Base-by-base conservation (phyloP, 1,284 basidiomycete genomes). In the Clitocybe nebularis region DNA sequence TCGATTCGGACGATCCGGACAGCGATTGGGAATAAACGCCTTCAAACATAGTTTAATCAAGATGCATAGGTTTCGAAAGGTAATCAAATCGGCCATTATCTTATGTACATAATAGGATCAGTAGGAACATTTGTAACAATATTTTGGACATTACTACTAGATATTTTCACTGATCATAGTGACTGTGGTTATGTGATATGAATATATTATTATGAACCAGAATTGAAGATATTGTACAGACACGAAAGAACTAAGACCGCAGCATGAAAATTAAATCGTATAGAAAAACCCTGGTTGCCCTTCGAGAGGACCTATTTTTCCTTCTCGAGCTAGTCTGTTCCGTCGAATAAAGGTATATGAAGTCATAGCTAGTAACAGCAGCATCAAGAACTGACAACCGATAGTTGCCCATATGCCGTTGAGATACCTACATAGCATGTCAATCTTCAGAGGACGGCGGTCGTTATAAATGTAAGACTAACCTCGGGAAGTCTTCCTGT, bases 21-120 rank as follows among this genome's bases (percentile, higher is more conserved):
- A 84, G 83, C 51, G 84, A 87, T 52, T 87, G 83, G 84, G 84
- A 86, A 54, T 85, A 58, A 51, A 28, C 24, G 5, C 33, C n/a
- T 5, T 11, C 21, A 1, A n/a, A n/a, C n/a, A n/a, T n/a, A n/a
- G n/a, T n/a, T n/a, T n/a, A n/a, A n/a, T n/a, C n/a, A n/a, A n/a
- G n/a, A n/a, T n/a, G n/a, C n/a, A n/a, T n/a, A n/a, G n/a, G n/a
- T n/a, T n/a, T n/a, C n/a, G n/a, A n/a, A n/a, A n/a, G n/a, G n/a
- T n/a, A n/a, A n/a, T n/a, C n/a, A n/a, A n/a, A n/a, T n/a, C n/a
- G n/a, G n/a, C n/a, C n/a, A n/a, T n/a, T n/a, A n/a, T n/a, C n/a
- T n/a, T n/a, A n/a, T n/a, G n/a, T n/a, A n/a, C n/a, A n/a, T n/a
- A n/a, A n/a, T n/a, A n/a, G n/a, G n/a, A n/a, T n/a, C n/a, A n/a